These are phyloP conservation scores for Flaveria brownii DNA, from an alignment of 129 eudicot species.

Conservation along the genomic window DNA sequence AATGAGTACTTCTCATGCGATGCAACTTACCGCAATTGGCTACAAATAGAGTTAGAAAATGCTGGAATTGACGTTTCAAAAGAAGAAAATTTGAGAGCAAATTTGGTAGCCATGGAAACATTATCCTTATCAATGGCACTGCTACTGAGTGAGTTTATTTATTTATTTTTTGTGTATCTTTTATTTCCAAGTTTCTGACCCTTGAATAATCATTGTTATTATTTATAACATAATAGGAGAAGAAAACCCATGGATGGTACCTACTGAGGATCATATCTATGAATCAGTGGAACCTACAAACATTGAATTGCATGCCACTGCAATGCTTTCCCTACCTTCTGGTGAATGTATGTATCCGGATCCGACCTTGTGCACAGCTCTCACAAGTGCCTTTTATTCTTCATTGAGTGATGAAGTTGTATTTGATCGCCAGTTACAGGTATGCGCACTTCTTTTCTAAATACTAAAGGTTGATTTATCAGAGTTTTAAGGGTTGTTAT, in stretches of 20 bases:
- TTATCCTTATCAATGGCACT: conserved; percentile 56
- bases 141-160: conserved; percentile 64
- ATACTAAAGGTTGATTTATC: neutral
- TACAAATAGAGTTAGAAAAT: conserved; percentile 71
- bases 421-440: conserved; percentile 70
- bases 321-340: conserved; percentile 86
- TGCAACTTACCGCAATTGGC: conserved; percentile 95
- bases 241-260: conserved; percentile 76
- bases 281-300: conserved; percentile 57
- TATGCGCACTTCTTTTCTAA: conserved; percentile 29
- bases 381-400: conserved; percentile 85
- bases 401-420: conserved; percentile 74
- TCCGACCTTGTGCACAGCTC: conserved; percentile 87
- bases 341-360: conserved; percentile 89
- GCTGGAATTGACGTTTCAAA: conserved; percentile 59
- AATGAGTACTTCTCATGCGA: conserved; percentile 96
- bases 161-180: neutral
- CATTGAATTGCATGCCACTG: conserved; percentile 87
- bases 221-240: conserved; percentile 47
- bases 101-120: conserved; percentile 61
- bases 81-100: conserved; percentile 68
- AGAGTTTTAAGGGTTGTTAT: conserved; percentile 10
- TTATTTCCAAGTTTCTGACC: neutral
- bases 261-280: conserved; percentile 61
- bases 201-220: neutral